These are phyloP conservation scores for Achaetomium macrosporum DNA, from an alignment of 2,329 filamentous ascomycete genomes.

Conservation along the genomic window DNA sequence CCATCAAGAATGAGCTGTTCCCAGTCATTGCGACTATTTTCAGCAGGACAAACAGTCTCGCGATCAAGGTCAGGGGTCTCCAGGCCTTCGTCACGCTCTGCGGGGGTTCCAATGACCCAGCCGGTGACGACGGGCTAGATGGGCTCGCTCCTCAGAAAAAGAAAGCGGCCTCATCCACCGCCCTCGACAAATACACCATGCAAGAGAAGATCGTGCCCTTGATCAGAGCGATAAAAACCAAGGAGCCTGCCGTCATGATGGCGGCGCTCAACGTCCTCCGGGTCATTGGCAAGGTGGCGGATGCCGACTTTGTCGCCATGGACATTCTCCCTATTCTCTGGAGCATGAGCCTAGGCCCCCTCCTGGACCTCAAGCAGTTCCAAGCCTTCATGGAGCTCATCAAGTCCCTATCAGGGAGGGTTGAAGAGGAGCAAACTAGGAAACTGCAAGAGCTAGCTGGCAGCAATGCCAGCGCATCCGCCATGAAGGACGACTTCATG, in stretches of 20 bases:
- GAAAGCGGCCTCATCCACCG: slow-evolving; percentile 63
- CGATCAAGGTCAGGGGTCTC: slow-evolving; percentile 87
- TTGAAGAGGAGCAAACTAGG: slow-evolving; percentile 82
- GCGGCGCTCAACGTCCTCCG: slow-evolving; percentile 78
- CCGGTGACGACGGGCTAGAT: slow-evolving; percentile 65
- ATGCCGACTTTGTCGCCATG: slow-evolving; percentile 86
- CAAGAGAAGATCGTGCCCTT: slow-evolving; percentile 95
- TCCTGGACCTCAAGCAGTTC: slow-evolving; percentile 84
- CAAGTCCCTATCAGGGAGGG: slow-evolving; percentile 67
- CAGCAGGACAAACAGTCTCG: slow-evolving; percentile 84
- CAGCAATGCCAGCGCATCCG: slow-evolving; percentile 44
- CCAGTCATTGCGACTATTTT: slow-evolving; percentile 88
- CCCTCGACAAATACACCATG: slow-evolving; percentile 95
- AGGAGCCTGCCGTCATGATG: slow-evolving; percentile 96
- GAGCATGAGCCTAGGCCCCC: slow-evolving; percentile 83
- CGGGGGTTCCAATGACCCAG: slow-evolving; percentile 58
- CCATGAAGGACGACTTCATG: slow-evolving; percentile 60
- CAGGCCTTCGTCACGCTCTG: slow-evolving; percentile 88
- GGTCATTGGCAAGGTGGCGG: slow-evolving; percentile 74
- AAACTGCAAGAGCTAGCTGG: slow-evolving; percentile 81
- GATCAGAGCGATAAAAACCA: slow-evolving; percentile 90
- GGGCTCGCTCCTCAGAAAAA: slow-evolving; percentile 58
- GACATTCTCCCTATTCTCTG: slow-evolving; percentile 87
- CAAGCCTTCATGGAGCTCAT: slow-evolving; percentile 86
- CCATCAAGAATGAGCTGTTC: slow-evolving; percentile 94